phyloP scores from a whole-genome alignment of 2,329 filamentous ascomycete genomes.

The Pyricularia pennisetigena region DNA sequence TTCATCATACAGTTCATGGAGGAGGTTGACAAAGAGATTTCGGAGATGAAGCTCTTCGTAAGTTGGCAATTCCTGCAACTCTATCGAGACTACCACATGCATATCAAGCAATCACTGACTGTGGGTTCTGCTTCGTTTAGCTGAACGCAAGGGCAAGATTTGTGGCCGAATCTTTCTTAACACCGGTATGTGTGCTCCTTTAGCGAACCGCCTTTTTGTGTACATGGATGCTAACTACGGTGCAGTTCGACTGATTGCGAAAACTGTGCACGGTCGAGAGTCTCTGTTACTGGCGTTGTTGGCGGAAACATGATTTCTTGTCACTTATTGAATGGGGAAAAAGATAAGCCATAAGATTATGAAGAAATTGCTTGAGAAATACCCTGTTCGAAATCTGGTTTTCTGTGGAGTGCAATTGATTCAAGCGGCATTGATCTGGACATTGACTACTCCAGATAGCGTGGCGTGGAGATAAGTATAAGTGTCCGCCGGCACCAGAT shows the following conservation, averaged over 20 bases:
- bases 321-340: neutral
- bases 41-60: slow-evolving; percentile 99
- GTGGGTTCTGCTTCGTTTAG: slow-evolving; percentile 32
- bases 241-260: neutral
- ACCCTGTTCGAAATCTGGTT: neutral
- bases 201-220: neutral
- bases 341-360: neutral
- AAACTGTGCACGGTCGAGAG: neutral
- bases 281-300: neutral
- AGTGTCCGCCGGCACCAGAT: neutral
- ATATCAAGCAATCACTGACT: neutral
- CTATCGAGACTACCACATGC: neutral
- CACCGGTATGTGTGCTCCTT: slow-evolving; percentile 40
- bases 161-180: slow-evolving; percentile 96
- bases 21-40: slow-evolving; percentile 99
- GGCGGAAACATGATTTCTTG: neutral
- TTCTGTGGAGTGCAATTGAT: neutral
- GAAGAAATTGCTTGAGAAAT: neutral
- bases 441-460: neutral
- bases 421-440: neutral
- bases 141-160: slow-evolving; percentile 95
- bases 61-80: neutral
- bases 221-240: neutral
- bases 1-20: slow-evolving; percentile 99
- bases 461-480: too few relatives aligned